These are phyloP conservation scores for Colletotrichum sp. DNA, from an alignment of 2,329 filamentous ascomycete genomes.

Conservation along the genomic window DNA sequence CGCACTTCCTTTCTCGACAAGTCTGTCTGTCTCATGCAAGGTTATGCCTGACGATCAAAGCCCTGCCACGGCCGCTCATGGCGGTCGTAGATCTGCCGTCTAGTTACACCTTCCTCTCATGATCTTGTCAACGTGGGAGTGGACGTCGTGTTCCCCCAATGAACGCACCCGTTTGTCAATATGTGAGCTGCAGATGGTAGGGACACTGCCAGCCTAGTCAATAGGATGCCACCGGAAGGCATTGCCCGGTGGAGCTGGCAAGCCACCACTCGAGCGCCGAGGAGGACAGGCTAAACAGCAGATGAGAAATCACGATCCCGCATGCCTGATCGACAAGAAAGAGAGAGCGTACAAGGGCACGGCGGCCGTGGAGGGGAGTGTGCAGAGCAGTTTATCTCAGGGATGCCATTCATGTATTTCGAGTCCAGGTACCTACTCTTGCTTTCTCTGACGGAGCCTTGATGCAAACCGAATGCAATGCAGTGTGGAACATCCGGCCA, in stretches of 20 bases:
- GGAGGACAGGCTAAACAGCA: neutral
- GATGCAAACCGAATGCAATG: conserved; percentile 17
- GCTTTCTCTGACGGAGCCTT: neutral
- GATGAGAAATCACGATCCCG: neutral
- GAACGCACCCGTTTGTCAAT: neutral
- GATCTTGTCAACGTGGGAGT: neutral
- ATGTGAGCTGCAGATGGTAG: neutral
- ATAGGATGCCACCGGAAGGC: conserved; percentile 1
- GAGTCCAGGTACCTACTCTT: neutral
- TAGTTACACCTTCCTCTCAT: neutral
- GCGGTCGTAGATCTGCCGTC: neutral
- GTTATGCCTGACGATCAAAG: neutral
- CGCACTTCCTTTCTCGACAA: neutral
- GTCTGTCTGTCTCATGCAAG: neutral
- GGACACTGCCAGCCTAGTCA: neutral
- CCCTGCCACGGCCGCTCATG: neutral
- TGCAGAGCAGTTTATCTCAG: neutral
- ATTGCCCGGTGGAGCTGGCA: neutral
- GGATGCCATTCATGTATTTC: neutral
- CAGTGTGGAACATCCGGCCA: conserved; percentile 15
- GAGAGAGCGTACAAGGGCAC: neutral
- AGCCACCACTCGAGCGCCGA: neutral
- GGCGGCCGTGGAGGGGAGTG: neutral
- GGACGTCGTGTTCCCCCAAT: neutral
- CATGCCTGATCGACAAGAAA: conserved; percentile 1